Evolutionary conservation across 2,329 filamentous ascomycete species (phyloP), one percentile per base, ranked within the genome.

Genomic region (Alternaria dauci): DNA sequence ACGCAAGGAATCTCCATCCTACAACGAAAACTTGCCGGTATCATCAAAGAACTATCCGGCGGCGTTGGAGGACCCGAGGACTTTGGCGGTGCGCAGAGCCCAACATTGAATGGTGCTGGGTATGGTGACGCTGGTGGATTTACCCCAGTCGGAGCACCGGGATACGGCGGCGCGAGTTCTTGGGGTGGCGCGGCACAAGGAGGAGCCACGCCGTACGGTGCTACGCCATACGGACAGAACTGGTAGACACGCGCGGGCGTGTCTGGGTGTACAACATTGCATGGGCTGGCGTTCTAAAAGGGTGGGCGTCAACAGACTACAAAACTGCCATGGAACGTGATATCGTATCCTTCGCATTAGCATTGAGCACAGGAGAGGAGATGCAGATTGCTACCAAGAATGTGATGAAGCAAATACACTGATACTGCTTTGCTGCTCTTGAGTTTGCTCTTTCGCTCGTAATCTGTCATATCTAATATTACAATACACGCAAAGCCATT

Each of bases 1-100:
- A 89, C 94, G 71, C 89, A 93, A 71, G 94, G 93, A 34, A 96
- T 99, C 78, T 89, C 91, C 65, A 90, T 93, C 28, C 83, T 99
- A 57, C 95, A 98, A 78, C 87, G 91, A 68, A 99, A 99, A 81
- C 87, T 99, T 36, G 95, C 94, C 2, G 86, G 85, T 4, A 87
- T 97, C 39, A 90, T 97, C 62, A 84, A 87, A 61, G 86, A 87
- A 32, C 79, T 90, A 67, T 84, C 85, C 55, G 86, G 87, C 62
- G 66, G 83, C 52, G 87, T 87, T 60, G 84, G 78, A 43, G 79
- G 84, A 65, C 81, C 59, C 77, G 82, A 71, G 51, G 85, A 85
- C 59, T 87, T 87, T 66, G 86, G 87, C 69, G 89, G 88, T 1
- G 88, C 88, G 2, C 85, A 88, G 63, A 91, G 88, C 72, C 89